Evolutionary conservation across 2,329 filamentous ascomycete species (phyloP), one percentile per base, ranked within the genome.

Genomic region (Rosellinia necatrix): DNA sequence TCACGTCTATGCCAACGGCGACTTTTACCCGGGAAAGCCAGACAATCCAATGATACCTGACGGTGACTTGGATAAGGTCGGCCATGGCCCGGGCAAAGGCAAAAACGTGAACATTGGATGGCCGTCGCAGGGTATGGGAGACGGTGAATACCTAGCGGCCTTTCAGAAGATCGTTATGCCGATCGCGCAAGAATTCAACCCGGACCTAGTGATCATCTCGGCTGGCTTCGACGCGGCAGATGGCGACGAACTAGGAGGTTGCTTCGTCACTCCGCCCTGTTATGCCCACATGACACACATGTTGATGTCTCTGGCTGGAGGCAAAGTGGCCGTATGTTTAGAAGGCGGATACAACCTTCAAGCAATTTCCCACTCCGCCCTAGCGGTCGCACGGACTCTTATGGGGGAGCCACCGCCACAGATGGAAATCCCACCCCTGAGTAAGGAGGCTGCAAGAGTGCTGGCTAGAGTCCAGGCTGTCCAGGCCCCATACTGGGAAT

Each of bases 281-380:
- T 99, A 97, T 70, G 91, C 92, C 12, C 93, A 99, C 70, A 97
- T 99, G 94, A 97, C 94, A 13, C 92, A 97, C 70, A 97, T 97
- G 93, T 83, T 99, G 43, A 97, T 97, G 92, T 92, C 91, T 2
- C 80, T 99, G 17, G 93, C 94, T 0, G 82, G 87, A 40, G 94
- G 94, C 24, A 96, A 92, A 69, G 82, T 99, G 12, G 90, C 91
- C 2, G 93, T 97, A 7, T 97, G 92, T 69, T 80, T 99, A 2
- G 94, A 99, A 75, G 94, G 94, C 19, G 94, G 94, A 7, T 99
- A 99, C 74, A 97, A 97, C 66, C 84, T 99, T 21, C 80, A 86
- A 43, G 94, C 94, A 0, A 99, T 99, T 56, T 96, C 94, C 0
- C 87, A 90, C 54, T 97, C 94, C 4, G 92, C 94, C 1, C 81